These are phyloP conservation scores for Penstemon davidsonii DNA, from an alignment of 257 asterid genomes.

Conservation along the genomic window DNA sequence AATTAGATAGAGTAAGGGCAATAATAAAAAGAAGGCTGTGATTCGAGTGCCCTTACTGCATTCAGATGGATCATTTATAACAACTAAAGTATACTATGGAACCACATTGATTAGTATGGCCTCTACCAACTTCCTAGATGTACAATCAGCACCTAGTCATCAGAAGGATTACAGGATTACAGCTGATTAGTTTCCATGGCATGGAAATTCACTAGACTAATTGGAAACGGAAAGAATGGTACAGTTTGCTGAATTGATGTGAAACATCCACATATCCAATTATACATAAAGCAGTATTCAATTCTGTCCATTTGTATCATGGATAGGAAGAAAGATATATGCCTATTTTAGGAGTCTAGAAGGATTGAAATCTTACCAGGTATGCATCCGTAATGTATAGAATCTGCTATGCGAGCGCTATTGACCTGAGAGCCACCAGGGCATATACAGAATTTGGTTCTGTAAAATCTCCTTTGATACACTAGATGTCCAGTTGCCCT, in stretches of 20 bases:
- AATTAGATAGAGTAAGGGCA: no score
- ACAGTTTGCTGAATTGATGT: background rate
- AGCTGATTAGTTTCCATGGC: slow-evolving; percentile 13
- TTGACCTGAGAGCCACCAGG: slow-evolving; percentile 99
- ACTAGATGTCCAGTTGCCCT: slow-evolving; percentile 88
- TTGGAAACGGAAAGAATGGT: background rate
- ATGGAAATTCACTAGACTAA: slow-evolving; percentile 19
- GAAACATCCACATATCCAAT: background rate
- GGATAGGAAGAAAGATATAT: background rate
- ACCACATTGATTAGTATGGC: no score
- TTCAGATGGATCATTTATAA: no score
- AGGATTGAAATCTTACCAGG: slow-evolving; percentile 70
- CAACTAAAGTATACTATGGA: no score
- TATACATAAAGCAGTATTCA: background rate
- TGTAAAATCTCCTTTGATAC: slow-evolving; percentile 91
- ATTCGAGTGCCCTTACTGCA: no score
- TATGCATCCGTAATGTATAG: slow-evolving; percentile 94
- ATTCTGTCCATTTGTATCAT: background rate
- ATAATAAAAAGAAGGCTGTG: no score
- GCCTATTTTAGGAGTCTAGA: slow-evolving; percentile 9
- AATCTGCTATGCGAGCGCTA: slow-evolving; percentile 97
- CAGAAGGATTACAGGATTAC: slow-evolving; percentile 1
- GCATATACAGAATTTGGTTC: slow-evolving; percentile 91
- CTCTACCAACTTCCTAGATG: no score
- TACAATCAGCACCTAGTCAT: no score